Conservation (phyloP, 192 early-diverging fungal species). For the Mortierella claussenii region DNA sequence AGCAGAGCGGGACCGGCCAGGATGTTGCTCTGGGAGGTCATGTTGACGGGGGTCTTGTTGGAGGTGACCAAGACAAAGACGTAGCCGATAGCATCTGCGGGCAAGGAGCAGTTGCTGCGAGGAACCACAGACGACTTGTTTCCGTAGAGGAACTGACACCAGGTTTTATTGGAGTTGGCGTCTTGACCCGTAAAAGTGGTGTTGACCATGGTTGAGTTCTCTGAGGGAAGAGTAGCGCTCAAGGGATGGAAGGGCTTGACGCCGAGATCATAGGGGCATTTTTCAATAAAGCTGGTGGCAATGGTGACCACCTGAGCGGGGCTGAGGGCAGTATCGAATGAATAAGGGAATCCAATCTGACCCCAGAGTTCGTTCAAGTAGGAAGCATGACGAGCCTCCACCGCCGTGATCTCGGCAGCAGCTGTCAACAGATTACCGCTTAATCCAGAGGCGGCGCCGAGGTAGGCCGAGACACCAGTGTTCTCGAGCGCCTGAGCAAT, state of each 20-base stretch:
- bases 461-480: slow-evolving; percentile 63
- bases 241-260: slow-evolving; percentile 14
- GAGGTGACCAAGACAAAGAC: slow-evolving; percentile 22
- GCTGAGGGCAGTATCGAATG: slow-evolving; percentile 21
- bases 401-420: slow-evolving; percentile 5
- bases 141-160: slow-evolving; percentile 35
- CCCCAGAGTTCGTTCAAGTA: slow-evolving; percentile 20
- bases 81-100: slow-evolving; percentile 11
- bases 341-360: slow-evolving; percentile 10
- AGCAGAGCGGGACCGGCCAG: slow-evolving; percentile 34
- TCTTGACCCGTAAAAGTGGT: slow-evolving; percentile 3
- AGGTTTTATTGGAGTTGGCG: slow-evolving; percentile 5
- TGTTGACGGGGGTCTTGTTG: slow-evolving; percentile 4
- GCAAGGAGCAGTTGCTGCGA: slow-evolving; percentile 14
- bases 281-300: slow-evolving; percentile 3
- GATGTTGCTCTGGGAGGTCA: slow-evolving; percentile 5
- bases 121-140: slow-evolving; percentile 4
- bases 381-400: slow-evolving; percentile 27
- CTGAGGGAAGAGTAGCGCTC: slow-evolving; percentile 12
- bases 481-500: slow-evolving; percentile 61
- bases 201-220: slow-evolving; percentile 1
- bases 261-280: slow-evolving; percentile 9
- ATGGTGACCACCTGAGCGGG: slow-evolving; percentile 9
- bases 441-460: slow-evolving; percentile 36
- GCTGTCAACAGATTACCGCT: slow-evolving; percentile 2